Evolutionary conservation across 768 basidiomycete genomes (phyloP), one percentile per base, ranked within the genome.

Genomic region (Pholiota molesta): DNA sequence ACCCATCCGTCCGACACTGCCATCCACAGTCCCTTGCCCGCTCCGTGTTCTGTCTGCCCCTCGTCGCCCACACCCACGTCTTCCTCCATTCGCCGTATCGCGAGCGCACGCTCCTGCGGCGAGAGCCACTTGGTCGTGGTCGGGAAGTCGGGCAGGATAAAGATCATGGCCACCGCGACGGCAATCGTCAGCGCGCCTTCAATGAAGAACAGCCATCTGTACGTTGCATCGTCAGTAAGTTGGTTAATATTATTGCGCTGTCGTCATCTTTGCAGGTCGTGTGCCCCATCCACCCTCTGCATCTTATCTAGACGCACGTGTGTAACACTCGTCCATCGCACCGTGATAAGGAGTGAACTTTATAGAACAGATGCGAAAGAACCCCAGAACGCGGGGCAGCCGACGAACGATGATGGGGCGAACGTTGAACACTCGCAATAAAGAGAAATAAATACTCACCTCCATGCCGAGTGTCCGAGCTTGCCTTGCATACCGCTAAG

Each of bases 141-240:
- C 3, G 91, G 92, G 73, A 92, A 92, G 72, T 93, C 92, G 5
- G 92, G 92, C 9, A 94, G 79, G 63, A 94, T 73, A 68, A 87
- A 88, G 29, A 87, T 80, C 3, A 90, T 85, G 51, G 79, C 51
- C 52, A 86, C 65, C 0, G 81, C 81, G 17, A 83, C 72, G 13
- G 73, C 72, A 62, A 89, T 78, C 3, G 88, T 91, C 51, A 89
- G 70, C 4, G 80, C 73, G n/a, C 90, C 89, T 75, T 91, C 90
- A 49, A 91, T 82, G 68, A 79, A 91, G 77, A 92, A 92, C 5
- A 92, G 78, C 90, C 90, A 93, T 69, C 88, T 88, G 64, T 26
- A 19, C 23, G 35, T 37, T 37, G 19, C 47, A 49, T 49, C 23
- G 47, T 49, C 44, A 59, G 47, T 54, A 35, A 42, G 7, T 14